Conservation (phyloP, 352 stramenopile species). For the Globisporangium viniferum region DNA sequence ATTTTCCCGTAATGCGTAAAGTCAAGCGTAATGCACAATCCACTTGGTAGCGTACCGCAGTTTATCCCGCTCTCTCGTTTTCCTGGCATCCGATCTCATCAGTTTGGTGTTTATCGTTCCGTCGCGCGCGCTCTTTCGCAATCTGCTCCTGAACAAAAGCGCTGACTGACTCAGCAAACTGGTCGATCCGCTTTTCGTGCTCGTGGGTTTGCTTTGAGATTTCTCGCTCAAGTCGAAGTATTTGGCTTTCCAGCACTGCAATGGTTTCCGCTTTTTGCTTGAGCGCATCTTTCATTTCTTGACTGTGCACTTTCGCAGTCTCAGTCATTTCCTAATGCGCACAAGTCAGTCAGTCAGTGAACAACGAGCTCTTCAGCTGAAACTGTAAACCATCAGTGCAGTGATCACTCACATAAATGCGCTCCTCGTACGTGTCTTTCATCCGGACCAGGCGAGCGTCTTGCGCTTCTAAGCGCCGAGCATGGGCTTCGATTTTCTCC, state of each 20-base stretch:
- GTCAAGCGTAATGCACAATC: not conserved
- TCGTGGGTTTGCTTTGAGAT: constrained; percentile 41
- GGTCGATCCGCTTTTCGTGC: constrained; percentile 54
- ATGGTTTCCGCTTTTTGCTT: constrained; percentile 31
- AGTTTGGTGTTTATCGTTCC: constrained; percentile 21
- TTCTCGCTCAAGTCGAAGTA: constrained; percentile 41
- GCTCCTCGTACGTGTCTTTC: constrained; percentile 48
- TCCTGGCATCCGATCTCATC: not conserved
- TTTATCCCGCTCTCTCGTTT: not conserved
- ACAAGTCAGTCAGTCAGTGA: not conserved
- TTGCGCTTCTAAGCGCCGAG: constrained; percentile 42
- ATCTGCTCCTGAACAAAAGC: constrained; percentile 60
- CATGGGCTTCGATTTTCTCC: constrained; percentile 40
- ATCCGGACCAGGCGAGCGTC: constrained; percentile 30
- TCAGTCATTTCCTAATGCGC: constrained; percentile 21
- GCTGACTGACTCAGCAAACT: constrained; percentile 46
- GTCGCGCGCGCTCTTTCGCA: constrained; percentile 33
- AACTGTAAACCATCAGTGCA: not conserved
- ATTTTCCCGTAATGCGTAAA: not conserved
- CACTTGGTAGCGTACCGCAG: not conserved
- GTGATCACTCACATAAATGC: constrained; percentile 27
- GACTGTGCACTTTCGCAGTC: constrained; percentile 23
- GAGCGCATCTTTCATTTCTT: constrained; percentile 29
- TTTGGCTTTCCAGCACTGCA: constrained; percentile 33
- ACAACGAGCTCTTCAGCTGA: no score